Base-by-base conservation (phyloP, 306 rosid species). In the Vicia villosa region DNA sequence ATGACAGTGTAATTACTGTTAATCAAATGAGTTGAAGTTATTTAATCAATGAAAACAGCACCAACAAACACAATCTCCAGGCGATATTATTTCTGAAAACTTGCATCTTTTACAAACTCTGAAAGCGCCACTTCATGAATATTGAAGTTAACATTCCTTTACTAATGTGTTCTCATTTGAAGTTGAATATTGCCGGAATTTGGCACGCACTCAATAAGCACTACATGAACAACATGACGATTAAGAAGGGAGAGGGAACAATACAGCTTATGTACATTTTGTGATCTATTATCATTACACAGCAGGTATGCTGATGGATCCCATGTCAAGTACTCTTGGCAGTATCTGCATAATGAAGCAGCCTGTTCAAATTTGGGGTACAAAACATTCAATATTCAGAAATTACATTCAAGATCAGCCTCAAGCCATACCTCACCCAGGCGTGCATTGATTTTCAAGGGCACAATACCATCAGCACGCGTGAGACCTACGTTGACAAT, bases 391-490 rank as follows among this genome's bases (percentile, higher is more conserved):
- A 36, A 11, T 28, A 41, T 21, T 13, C 5, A 73, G 46, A 66
- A 68, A 46, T 32, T 32, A 19, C 46, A 43, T 57, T 72, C 11
- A 40, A 63, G 49, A 60, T 46, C 10, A 55, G 45, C 8, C 49
- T 51, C 46, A 24, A 59, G 43, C 21, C 68, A 14, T 80, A 92
- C 98, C 96, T 93, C 97, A 28, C 97, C 98, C 76, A 93, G 36
- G 15, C 96, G 89, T 60, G 97, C 97, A 64, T 88, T 86, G 78
- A 93, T 90, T 78, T 84, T 93, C 82, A 90, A 77, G 9, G 96
- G 83, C 73, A 90, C 98, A 68, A 88, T 63, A 85, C 84, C 85
- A 76, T 93, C 98, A 28, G 98, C 98, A 38, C 98, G 88, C 1
- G 96, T 93, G 4, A 40, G 80, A 42, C 98, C 98, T 9, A 93